Evolutionary conservation across 257 asterid species (phyloP), one percentile per base, ranked within the genome.

Genomic region (Parsonsia alboflavescens): DNA sequence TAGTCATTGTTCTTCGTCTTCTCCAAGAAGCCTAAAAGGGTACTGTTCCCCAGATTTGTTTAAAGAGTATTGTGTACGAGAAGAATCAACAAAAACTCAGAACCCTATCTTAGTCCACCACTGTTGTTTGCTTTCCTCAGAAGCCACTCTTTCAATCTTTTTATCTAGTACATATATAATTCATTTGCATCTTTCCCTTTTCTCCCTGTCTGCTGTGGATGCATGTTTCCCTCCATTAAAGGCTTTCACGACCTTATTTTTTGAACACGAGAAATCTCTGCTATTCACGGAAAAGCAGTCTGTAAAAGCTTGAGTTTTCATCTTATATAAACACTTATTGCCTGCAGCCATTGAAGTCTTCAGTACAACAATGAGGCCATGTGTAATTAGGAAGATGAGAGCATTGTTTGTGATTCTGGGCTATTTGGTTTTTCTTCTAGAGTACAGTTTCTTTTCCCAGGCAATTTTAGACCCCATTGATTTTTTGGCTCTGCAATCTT

Each of bases 391-490:
- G 19, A 73, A 53, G 72, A 63, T 49, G 26, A 52, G 44, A 17
- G 24, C 41, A 5, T 11, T 41, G 36, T 64, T 81, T 49, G 0
- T 86, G 39, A 5, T 85, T 39, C 41, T 78, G 0, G 12, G 81
- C 63, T 77, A 79, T 75, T 33, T 73, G 30, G n/a, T 84, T 26
- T 2, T 74, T 26, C 56, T 78, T 56, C 75, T 73, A 15, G 39
- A 73, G 52, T 71, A 24, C 48, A 13, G 54, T 30, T 77, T 62
- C 22, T 24, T 39, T 62, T 74, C 64, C 6, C 61, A 68, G 59
- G 92, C 97, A n/a, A 86, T 95, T 78, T 79, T 92, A 36, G 84
- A 90, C 89, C 97, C 99, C 0, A 70, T 82, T 52, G 99, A 95
- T 86, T 95, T 95, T 83, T 80, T 95, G 79, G 97, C 99, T 0